Evolutionary conservation across 1,284 basidiomycete genomes (phyloP).

Genomic region (Ustilago hordei): DNA sequence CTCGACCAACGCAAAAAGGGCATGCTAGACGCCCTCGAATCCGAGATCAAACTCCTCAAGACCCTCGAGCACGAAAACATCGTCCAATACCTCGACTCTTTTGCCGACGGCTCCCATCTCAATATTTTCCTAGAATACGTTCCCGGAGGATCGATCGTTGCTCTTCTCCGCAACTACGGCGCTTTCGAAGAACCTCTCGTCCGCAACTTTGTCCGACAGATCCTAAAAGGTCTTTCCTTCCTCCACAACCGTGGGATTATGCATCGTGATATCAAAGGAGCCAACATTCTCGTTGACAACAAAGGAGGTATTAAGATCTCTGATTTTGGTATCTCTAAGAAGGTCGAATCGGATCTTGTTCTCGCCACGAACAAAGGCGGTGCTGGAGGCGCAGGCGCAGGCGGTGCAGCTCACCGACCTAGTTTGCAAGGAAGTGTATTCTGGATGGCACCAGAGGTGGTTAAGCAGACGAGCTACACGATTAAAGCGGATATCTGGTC

Average conservation of each 20-base stretch:
- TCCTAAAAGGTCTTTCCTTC: slow-evolving; percentile 89
- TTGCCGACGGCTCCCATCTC: slow-evolving; percentile 73
- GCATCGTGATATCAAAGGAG: slow-evolving; percentile 98
- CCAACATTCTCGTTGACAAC: slow-evolving; percentile 97
- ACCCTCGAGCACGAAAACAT: slow-evolving; percentile 96
- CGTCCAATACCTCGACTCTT: slow-evolving; percentile 84
- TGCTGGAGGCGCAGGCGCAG: slow-evolving; percentile 10
- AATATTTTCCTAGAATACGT: slow-evolving; percentile 99
- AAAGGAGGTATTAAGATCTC: slow-evolving; percentile 98
- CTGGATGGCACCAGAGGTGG: slow-evolving; percentile 84
- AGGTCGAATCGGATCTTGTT: slow-evolving; percentile 81
- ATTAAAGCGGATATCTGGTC: slow-evolving; percentile 98
- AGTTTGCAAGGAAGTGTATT: slow-evolving; percentile 97
- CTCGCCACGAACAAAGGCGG: slow-evolving; percentile 41
- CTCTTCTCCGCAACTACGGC: slow-evolving; percentile 90
- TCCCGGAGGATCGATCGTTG: slow-evolving; percentile 95
- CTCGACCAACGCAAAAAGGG: slow-evolving; percentile 93
- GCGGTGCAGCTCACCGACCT: slow-evolving; percentile 76
- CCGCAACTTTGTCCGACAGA: slow-evolving; percentile 93
- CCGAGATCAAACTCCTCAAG: slow-evolving; percentile 95
- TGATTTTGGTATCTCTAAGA: slow-evolving; percentile 99
- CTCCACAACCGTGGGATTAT: slow-evolving; percentile 95
- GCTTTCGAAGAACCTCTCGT: slow-evolving; percentile 96
- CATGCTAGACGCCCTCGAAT: slow-evolving; percentile 94
- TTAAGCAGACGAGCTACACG: slow-evolving; percentile 93